Conservation (phyloP, 1,284 basidiomycete genomes). For the Ustilago lituana region DNA sequence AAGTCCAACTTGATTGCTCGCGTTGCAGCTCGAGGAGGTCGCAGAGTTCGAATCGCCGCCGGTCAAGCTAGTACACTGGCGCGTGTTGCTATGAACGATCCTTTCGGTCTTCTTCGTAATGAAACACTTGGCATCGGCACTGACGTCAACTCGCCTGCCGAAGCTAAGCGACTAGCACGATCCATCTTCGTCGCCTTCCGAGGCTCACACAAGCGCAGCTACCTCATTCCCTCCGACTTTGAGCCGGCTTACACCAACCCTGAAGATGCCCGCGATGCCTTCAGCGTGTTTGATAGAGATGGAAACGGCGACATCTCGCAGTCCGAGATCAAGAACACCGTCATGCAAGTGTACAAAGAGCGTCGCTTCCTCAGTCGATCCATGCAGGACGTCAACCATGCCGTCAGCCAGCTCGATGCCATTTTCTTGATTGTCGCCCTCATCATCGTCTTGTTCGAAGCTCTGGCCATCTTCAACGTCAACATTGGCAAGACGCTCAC, state of each 20-base stretch:
- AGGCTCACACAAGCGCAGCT: conserved; percentile 69
- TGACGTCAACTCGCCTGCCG: conserved; percentile 62
- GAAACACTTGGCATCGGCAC: conserved; percentile 56
- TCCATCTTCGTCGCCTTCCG: conserved; percentile 76
- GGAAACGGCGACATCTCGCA: conserved; percentile 81
- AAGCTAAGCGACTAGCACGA: conserved; percentile 74
- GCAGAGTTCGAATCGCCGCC: conserved; percentile 27
- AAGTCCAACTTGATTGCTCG: conserved; percentile 40
- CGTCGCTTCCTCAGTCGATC: conserved; percentile 58
- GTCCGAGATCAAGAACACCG: conserved; percentile 77
- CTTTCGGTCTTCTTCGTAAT: conserved; percentile 39
- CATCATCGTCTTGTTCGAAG: conserved; percentile 62
- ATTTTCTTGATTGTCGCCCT: conserved; percentile 53
- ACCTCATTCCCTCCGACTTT: conserved; percentile 77
- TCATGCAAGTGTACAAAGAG: conserved; percentile 70
- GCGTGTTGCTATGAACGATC: conserved; percentile 57
- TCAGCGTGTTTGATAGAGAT: conserved; percentile 76
- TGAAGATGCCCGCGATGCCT: conserved; percentile 74
- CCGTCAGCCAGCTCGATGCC: conserved; percentile 57
- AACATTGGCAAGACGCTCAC: conserved; percentile 58
- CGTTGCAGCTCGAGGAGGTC: conserved; percentile 29
- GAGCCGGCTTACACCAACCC: conserved; percentile 75
- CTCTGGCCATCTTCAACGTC: conserved; percentile 64
- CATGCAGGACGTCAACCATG: conserved; percentile 64
- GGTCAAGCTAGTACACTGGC: conserved; percentile 51